Evolutionary conservation across 2,329 filamentous ascomycete species (phyloP), one percentile per base, ranked within the genome.

Genomic region (Didymella arachidicola): DNA sequence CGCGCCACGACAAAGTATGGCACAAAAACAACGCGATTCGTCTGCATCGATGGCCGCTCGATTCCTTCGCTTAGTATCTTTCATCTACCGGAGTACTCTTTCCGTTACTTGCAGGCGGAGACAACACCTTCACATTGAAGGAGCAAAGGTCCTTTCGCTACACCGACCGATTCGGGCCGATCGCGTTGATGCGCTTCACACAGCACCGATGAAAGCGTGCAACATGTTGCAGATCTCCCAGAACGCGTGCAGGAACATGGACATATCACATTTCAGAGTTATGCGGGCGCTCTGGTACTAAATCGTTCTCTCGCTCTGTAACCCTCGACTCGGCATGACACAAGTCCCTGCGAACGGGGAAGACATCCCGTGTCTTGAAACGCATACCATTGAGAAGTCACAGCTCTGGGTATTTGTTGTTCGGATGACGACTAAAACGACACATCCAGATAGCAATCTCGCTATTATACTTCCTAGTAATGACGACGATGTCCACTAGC

Each of bases 171-270:
- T 77, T 61, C 65, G 74, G 46, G 73, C 79, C 39, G 67, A 81
- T 58, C 67, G 79, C 57, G 74, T 76, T 46, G 77, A 82, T 54
- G 77, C 78, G 1, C 30, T 49, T 41, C 50, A 53, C 14, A 50
- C 18, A 14, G 18, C 12, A 50, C 46, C 22, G 53, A 54, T 16
- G 56, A 42, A 53, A 54, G 29, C 50, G 26, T 45, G 12, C 39
- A 44, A n/a, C 10, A 5, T 42, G 42, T 43, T 32, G 48, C 32
- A 58, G 43, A 34, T 47, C 42, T 14, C 18, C 8, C 18, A 8
- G n/a, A 16, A 16, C 11, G 18, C n/a, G 19, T 2, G 30, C 7
- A 16, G 16, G 38, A 30, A 11, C 2, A 4, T 42, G 26, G 18
- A 2, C 53, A 25, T 39, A 45, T 44, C 53, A 30, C 34, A 44